phyloP scores from a whole-genome alignment of 1,284 basidiomycete species.

The Marasmius tenuissimus region DNA sequence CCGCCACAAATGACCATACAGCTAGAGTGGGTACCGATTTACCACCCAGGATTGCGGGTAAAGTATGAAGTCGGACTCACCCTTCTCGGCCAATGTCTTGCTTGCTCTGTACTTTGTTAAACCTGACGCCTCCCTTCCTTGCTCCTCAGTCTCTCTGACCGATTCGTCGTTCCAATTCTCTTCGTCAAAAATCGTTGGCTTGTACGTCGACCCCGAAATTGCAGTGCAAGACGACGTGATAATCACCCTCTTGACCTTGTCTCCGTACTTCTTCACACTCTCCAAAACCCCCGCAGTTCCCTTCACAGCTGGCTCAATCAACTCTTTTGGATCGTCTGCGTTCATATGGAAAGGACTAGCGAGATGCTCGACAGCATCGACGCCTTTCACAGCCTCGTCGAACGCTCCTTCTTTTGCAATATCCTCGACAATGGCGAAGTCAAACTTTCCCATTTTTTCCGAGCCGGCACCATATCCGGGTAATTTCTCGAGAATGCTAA shows the following conservation, averaged over 20 bases:
- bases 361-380: constrained; percentile 28
- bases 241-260: constrained; percentile 59
- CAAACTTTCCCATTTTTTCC: constrained; percentile 22
- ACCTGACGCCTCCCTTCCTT: constrained; percentile 29
- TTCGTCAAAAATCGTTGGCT: constrained; percentile 16
- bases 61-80: neutral
- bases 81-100: constrained; percentile 27
- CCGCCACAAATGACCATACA: constrained; percentile 22
- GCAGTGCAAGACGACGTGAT: constrained; percentile 59
- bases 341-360: constrained; percentile 24
- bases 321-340: constrained; percentile 31
- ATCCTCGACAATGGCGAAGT: constrained; percentile 25
- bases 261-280: constrained; percentile 23
- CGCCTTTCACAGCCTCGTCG: constrained; percentile 30
- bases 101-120: constrained; percentile 18
- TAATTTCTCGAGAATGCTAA: constrained; percentile 17
- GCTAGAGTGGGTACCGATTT: constrained; percentile 12
- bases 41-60: constrained; percentile 35
- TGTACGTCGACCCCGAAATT: constrained; percentile 25
- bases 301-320: constrained; percentile 62
- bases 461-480: neutral
- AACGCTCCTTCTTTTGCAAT: constrained; percentile 28
- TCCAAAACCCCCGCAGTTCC: constrained; percentile 59
- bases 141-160: constrained; percentile 31
- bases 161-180: constrained; percentile 47